phyloP scores from a whole-genome alignment of 179 eudicot species.

The Corrigiola litoralis region DNA sequence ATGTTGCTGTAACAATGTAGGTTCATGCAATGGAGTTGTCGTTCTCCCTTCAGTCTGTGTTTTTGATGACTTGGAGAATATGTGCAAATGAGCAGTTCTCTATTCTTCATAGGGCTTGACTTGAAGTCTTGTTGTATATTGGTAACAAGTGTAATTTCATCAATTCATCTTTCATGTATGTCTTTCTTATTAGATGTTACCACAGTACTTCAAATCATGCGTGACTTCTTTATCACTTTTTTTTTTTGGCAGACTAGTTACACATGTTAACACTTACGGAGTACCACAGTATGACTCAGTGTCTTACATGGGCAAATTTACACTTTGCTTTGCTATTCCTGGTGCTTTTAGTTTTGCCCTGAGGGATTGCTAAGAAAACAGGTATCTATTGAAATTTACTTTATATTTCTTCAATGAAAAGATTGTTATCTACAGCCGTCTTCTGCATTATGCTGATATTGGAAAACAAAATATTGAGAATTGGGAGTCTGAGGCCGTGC shows the following conservation, averaged over 20 bases:
- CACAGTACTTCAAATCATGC: not conserved
- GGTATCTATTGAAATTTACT: not conserved
- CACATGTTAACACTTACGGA: no score
- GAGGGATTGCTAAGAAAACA: not conserved
- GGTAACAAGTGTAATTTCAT: not conserved
- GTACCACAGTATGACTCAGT: no score
- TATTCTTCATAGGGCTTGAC: not conserved
- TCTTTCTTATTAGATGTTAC: not conserved
- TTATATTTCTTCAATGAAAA: not conserved
- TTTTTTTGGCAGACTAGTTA: no score
- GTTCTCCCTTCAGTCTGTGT: not conserved
- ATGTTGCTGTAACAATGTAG: not conserved
- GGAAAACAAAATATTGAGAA: no score
- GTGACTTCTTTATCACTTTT: not conserved
- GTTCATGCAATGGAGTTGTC: not conserved
- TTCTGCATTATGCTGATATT: not conserved
- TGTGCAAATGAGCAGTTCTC: not conserved
- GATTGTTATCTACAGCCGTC: not conserved
- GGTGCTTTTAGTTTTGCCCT: no score
- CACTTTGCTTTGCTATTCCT: no score
- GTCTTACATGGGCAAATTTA: no score
- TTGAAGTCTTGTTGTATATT: not conserved
- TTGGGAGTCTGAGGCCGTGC: not conserved
- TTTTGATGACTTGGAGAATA: slow-evolving; percentile 6
- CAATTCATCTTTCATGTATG: not conserved